phyloP scores from a whole-genome alignment of 2,329 filamentous ascomycete genomes.

The Aspergillus nomiae region DNA sequence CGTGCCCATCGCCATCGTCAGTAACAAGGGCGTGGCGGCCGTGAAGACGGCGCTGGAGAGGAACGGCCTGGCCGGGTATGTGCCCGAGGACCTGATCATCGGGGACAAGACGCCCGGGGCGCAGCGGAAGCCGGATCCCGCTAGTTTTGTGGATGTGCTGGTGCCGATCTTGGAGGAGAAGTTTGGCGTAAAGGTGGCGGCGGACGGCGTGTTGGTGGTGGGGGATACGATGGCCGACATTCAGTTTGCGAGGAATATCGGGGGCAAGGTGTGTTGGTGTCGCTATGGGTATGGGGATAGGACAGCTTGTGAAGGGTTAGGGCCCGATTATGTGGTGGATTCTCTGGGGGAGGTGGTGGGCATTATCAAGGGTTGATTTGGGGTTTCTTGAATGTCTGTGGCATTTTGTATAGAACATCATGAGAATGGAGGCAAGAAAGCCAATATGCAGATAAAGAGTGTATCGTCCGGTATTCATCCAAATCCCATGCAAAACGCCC shows the following conservation, averaged over 20 bases:
- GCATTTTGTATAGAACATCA: neutral
- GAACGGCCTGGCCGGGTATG: neutral
- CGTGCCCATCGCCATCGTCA: conserved; percentile 25
- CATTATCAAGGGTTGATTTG: neutral
- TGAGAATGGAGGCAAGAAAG: neutral
- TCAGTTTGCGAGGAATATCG: conserved; percentile 17
- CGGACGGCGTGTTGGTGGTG: conserved; percentile 12
- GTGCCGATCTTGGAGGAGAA: conserved; percentile 13
- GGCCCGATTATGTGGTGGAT: conserved; percentile 17
- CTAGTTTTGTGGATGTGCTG: conserved; percentile 16
- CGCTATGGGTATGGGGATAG: conserved; percentile 19
- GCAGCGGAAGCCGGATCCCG: conserved; percentile 15
- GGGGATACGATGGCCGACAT: conserved; percentile 21
- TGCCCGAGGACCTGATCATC: conserved; percentile 15
- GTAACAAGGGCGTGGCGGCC: conserved; percentile 25
- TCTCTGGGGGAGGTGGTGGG: conserved; percentile 6
- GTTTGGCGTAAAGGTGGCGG: conserved; percentile 1
- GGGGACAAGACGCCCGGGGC: conserved; percentile 12
- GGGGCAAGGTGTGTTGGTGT: conserved; percentile 16
- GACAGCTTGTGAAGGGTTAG: conserved; percentile 10
- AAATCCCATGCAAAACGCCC: conserved; percentile 21
- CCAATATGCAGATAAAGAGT: conserved; percentile 9
- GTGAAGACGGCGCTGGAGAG: conserved; percentile 16
- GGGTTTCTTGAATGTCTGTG: neutral
- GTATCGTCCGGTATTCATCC: conserved; percentile 9